phyloP scores from a whole-genome alignment of 768 basidiomycete genomes.

The Suillus variegatus region DNA sequence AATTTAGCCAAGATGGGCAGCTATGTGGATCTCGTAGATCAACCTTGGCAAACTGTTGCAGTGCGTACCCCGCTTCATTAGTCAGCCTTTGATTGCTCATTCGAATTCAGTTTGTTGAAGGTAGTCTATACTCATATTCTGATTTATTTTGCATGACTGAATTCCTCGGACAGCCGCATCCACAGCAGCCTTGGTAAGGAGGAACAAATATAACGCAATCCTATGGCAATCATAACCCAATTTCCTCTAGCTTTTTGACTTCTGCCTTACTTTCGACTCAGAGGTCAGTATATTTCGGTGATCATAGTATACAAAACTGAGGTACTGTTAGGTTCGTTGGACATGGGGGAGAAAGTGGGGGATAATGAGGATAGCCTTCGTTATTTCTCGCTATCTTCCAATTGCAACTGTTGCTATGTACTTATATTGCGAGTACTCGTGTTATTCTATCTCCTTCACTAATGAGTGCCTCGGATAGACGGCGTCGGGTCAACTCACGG shows the following conservation, averaged over 20 bases:
- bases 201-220: neutral
- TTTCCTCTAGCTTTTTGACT: slow-evolving; percentile 2
- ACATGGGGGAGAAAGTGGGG: slow-evolving; percentile 19
- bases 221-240: neutral
- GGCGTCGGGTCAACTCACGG: neutral
- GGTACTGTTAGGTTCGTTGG: slow-evolving; percentile 18
- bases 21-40: neutral
- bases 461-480: neutral
- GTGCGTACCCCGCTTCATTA: neutral
- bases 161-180: neutral
- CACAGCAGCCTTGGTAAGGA: neutral
- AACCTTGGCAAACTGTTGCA: neutral
- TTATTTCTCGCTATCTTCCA: slow-evolving; percentile 22
- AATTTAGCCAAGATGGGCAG: neutral
- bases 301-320: neutral
- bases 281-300: neutral
- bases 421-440: neutral
- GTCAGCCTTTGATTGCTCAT: neutral
- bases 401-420: slow-evolving; percentile 17
- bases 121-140: neutral
- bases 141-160: neutral
- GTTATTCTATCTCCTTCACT: neutral
- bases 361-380: slow-evolving; percentile 18
- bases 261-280: slow-evolving; percentile 3
- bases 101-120: neutral